phyloP scores from a whole-genome alignment of 2,329 filamentous ascomycete genomes.

The Clonostachys sp. region DNA sequence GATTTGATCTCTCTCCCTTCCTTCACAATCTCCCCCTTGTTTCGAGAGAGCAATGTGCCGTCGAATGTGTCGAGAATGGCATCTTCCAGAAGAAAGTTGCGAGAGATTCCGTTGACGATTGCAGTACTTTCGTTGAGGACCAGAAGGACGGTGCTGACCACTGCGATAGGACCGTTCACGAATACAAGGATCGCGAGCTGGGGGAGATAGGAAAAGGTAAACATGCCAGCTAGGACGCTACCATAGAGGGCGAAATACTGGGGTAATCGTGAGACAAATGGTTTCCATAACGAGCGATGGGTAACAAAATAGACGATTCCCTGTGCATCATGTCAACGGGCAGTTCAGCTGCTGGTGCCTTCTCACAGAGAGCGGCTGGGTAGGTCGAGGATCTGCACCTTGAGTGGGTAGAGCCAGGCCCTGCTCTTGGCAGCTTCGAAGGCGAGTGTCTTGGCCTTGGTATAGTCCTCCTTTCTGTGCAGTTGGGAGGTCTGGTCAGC shows the following conservation, averaged over 20 bases:
- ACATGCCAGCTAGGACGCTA: constrained; percentile 75
- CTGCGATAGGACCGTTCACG: constrained; percentile 77
- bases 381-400: constrained; percentile 27
- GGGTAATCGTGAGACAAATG: constrained; percentile 47
- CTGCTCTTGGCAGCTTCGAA: constrained; percentile 68
- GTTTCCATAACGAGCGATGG: constrained; percentile 54
- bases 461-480: constrained; percentile 63
- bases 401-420: constrained; percentile 84
- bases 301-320: constrained; percentile 56
- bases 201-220: constrained; percentile 79
- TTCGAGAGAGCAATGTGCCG: constrained; percentile 54
- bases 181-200: constrained; percentile 80
- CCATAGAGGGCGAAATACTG: constrained; percentile 67
- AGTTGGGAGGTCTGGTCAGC: not conserved
- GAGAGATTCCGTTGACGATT: constrained; percentile 51
- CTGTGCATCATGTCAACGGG: constrained; percentile 20
- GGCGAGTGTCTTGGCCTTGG: constrained; percentile 59
- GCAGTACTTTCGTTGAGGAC: constrained; percentile 60
- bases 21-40: constrained; percentile 58
- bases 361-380: not conserved
- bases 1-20: constrained; percentile 70
- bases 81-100: constrained; percentile 74
- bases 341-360: constrained; percentile 1
- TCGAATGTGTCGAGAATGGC: constrained; percentile 88
- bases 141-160: constrained; percentile 67